phyloP scores from a whole-genome alignment of 164 flowering plant genomes.

The Tinospora cordifolia region DNA sequence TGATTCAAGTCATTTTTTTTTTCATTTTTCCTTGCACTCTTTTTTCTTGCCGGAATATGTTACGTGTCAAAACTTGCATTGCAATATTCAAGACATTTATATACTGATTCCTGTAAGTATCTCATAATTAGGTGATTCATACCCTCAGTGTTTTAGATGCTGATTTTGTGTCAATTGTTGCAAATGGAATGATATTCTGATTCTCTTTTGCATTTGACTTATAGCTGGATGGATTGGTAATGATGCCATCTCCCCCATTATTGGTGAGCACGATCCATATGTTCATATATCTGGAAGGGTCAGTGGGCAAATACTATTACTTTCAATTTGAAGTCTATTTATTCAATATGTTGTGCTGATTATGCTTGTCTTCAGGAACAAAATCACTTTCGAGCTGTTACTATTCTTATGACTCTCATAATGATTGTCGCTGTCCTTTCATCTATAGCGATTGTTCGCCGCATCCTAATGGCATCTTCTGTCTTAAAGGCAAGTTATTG shows the following conservation, averaged over 20 bases:
- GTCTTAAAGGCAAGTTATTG: conserved; percentile 74
- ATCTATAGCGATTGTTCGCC: conserved; percentile 78
- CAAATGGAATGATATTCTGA: not conserved
- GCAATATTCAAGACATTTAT: too few relatives aligned
- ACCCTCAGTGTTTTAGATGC: not conserved
- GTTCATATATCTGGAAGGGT: conserved; percentile 70
- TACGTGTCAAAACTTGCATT: not conserved
- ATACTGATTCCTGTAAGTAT: not conserved
- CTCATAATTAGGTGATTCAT: not conserved
- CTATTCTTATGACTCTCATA: conserved; percentile 71
- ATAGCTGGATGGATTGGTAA: conserved; percentile 98
- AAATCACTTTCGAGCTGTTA: conserved; percentile 59
- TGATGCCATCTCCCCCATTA: conserved; percentile 75
- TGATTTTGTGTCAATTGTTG: not conserved
- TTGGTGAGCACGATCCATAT: conserved; percentile 89
- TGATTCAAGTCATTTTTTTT: not conserved
- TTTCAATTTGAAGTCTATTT: conserved; percentile 3
- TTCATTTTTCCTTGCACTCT: not conserved
- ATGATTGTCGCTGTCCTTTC: conserved; percentile 68
- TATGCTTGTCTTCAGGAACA: conserved; percentile 50
- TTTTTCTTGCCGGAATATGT: not conserved
- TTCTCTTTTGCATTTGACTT: conserved; percentile 10
- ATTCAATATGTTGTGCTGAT: conserved; percentile 1
- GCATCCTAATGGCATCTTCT: conserved; percentile 94
- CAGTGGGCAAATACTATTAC: conserved; percentile 23